Percentiles rank a stretch among this genome's conserved stretches.
Evolutionary conservation across 2,329 filamentous ascomycete genomes (phyloP).

Genomic region (Calonectria montana): DNA sequence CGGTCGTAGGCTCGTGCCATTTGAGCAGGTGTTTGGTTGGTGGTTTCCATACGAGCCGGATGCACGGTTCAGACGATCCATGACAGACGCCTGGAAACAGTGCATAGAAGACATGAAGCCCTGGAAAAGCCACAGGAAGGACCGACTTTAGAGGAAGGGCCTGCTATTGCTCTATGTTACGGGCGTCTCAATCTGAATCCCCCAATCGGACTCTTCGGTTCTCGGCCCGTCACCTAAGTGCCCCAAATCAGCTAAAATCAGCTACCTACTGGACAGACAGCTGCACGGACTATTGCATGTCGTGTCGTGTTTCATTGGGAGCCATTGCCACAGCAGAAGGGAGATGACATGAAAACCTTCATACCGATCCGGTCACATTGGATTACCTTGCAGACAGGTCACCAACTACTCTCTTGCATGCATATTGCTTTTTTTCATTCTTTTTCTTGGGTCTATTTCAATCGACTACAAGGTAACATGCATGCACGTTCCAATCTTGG

Average conservation of each 20-base stretch:
- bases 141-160: background rate
- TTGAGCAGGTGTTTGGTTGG: slow-evolving; percentile 10
- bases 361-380: slow-evolving; percentile 28
- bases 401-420: background rate
- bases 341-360: slow-evolving; percentile 17
- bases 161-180: background rate
- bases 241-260: too few species aligned
- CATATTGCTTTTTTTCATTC: background rate
- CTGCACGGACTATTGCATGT: slow-evolving; percentile 17
- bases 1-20: slow-evolving; percentile 15
- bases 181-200: background rate
- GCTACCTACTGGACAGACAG: too few species aligned
- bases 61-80: background rate
- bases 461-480: background rate
- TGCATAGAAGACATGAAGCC: background rate
- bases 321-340: slow-evolving; percentile 31
- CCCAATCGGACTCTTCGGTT: background rate
- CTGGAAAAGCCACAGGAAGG: background rate
- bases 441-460: background rate
- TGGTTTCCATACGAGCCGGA: slow-evolving; percentile 22
- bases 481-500: background rate
- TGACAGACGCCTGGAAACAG: background rate
- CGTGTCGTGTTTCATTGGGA: slow-evolving; percentile 37
- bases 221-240: background rate
- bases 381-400: slow-evolving; percentile 31